Base-by-base conservation (phyloP, 805 yeast genomes). In the Lipomyces spencermartinsiae region DNA sequence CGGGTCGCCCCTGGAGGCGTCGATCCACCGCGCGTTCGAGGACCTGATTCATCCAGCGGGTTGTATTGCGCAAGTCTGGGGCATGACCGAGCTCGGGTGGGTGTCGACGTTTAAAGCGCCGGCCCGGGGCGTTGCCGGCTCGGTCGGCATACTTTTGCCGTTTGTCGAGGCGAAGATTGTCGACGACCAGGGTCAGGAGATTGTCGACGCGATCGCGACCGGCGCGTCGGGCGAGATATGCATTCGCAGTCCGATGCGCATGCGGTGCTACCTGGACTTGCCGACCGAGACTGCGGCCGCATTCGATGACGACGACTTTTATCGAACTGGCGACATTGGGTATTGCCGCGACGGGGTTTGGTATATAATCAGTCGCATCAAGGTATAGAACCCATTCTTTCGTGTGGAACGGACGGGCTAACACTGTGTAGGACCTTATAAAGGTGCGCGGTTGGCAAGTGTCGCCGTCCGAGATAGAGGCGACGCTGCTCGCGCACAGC, bases 401-500 rank as follows among this genome's bases (percentile, higher is more conserved):
- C n/a, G 16, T 2, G 16, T 39, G 49, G n/a, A 3, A 14, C n/a
- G 12, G 2, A 12, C 49, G 12, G 12, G 16, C 2, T 16, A 39
- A 12, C n/a, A 39, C 4, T 39, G n/a, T 39, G 3, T 39, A 39
- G 49, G 49, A 39, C n/a, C 49, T 39, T 16, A 39, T 39, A 39
- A 39, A 39, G 3, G 49, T 39, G 49, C 49, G 49, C 49, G 49
- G 49, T 39, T 39, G 49, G 49, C 49, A 39, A 39, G 49, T 39
- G 16, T 39, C 49, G 49, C 49, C 49, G 49, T 39, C 49, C 4
- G 49, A 39, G n/a, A 39, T 39, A 12, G 49, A 39, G 49, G 49
- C 49, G n/a, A 39, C 49, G n/a, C n/a, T 39, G 49, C 49, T 39
- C 49, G 49, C 49, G n/a, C 49, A 39, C 49, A 39, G 49, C 49